These are phyloP conservation scores for Cytospora mali DNA, from an alignment of 2,329 filamentous ascomycete genomes.

Conservation along the genomic window DNA sequence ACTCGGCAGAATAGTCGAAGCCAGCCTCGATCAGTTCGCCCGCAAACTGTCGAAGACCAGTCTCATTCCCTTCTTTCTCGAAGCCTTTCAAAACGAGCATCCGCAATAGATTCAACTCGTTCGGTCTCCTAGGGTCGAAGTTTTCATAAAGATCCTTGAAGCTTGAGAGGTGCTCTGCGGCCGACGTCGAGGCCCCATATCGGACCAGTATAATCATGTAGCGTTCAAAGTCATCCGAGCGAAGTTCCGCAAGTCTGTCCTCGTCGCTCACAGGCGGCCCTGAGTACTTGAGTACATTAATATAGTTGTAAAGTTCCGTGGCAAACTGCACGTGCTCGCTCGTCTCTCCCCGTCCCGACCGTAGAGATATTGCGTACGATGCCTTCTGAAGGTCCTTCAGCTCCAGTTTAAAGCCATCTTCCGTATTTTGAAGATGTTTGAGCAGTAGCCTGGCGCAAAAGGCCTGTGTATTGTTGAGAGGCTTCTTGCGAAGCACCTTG, in stretches of 20 bases:
- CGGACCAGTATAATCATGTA: slow-evolving; percentile 55
- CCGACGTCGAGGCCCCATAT: slow-evolving; percentile 59
- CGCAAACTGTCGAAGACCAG: slow-evolving; percentile 59
- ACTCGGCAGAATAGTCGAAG: slow-evolving; percentile 45
- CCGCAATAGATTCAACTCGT: slow-evolving; percentile 45
- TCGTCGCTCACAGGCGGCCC: background rate
- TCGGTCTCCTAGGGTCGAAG: slow-evolving; percentile 14
- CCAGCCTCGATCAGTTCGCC: slow-evolving; percentile 53
- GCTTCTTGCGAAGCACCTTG: slow-evolving; percentile 50
- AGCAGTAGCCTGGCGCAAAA: slow-evolving; percentile 55
- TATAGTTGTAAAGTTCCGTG: slow-evolving; percentile 46
- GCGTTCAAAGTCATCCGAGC: slow-evolving; percentile 27
- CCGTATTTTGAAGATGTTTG: slow-evolving; percentile 64
- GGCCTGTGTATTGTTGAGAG: slow-evolving; percentile 69
- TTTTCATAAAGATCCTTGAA: slow-evolving; percentile 37
- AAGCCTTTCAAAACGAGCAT: slow-evolving; percentile 62
- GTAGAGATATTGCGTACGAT: slow-evolving; percentile 46
- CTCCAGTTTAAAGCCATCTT: slow-evolving; percentile 40
- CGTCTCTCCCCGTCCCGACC: slow-evolving; percentile 45
- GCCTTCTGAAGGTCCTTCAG: slow-evolving; percentile 49
- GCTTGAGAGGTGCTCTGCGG: slow-evolving; percentile 46
- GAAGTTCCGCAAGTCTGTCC: slow-evolving; percentile 27
- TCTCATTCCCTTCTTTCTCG: slow-evolving; percentile 59
- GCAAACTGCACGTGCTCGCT: slow-evolving; percentile 52
- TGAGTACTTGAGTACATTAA: slow-evolving; percentile 26